These are phyloP conservation scores for Groenewaldozyma salmanticensis DNA, from an alignment of 805 yeast genomes.

Conservation along the genomic window DNA sequence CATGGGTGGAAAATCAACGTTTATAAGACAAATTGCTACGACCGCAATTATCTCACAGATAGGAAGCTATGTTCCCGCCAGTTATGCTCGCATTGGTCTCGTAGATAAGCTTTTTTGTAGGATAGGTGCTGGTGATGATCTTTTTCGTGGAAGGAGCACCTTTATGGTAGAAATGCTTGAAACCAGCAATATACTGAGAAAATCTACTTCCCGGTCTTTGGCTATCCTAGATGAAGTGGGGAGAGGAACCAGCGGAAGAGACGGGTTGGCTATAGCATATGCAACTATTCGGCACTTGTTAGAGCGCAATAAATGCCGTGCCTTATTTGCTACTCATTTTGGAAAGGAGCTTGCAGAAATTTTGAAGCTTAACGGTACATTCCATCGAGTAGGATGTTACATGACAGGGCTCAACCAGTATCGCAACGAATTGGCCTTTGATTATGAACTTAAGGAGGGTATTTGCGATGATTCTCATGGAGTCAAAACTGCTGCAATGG, in stretches of 20 bases:
- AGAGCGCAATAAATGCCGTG: constrained; percentile 48
- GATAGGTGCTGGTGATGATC: constrained; percentile 71
- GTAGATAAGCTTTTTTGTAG: constrained; percentile 75
- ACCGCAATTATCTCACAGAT: constrained; percentile 62
- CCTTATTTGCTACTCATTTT: constrained; percentile 88
- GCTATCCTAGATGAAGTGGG: constrained; percentile 85
- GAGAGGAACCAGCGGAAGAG: constrained; percentile 76
- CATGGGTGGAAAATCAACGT: constrained; percentile 82
- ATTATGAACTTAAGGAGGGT: constrained; percentile 51
- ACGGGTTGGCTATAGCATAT: constrained; percentile 79
- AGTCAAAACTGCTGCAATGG: constrained; percentile 60
- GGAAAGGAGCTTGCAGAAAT: constrained; percentile 44
- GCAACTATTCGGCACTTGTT: constrained; percentile 56
- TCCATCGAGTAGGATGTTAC: constrained; percentile 9
- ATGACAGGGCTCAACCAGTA: constrained; percentile 9
- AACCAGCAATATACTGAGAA: constrained; percentile 56
- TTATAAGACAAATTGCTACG: constrained; percentile 62
- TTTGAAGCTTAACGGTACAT: constrained; percentile 23
- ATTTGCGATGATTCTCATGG: constrained; percentile 72
- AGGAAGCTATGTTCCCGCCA: constrained; percentile 69
- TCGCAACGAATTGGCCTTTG: constrained; percentile 24
- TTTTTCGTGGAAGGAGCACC: constrained; percentile 71
- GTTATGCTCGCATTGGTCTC: constrained; percentile 48
- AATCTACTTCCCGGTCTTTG: constrained; percentile 57
- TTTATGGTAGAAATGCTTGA: constrained; percentile 92